Evolutionary conservation across 345 rosid species (phyloP).

Genomic region (Citrus hindsii): DNA sequence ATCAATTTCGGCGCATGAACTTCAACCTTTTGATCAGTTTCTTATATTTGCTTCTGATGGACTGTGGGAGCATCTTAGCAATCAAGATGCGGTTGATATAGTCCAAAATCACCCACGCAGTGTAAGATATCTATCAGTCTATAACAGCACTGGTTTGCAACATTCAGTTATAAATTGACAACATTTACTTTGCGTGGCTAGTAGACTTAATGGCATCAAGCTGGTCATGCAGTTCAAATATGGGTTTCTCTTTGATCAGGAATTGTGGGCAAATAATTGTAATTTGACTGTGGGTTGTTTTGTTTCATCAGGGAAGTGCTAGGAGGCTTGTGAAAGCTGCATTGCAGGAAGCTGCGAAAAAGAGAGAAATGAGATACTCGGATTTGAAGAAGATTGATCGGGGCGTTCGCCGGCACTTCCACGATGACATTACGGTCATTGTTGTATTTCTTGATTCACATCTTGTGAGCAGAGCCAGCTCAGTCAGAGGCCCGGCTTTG

Average conservation of each 20-base stretch:
- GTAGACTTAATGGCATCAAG: background rate
- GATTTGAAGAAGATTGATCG: constrained; percentile 76
- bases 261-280: background rate
- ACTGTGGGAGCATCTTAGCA: constrained; percentile 93
- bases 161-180: background rate
- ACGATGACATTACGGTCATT: constrained; percentile 68
- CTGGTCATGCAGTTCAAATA: background rate
- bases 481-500: constrained; percentile 52
- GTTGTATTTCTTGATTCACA: constrained; percentile 61
- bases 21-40: constrained; percentile 75
- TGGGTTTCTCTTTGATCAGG: background rate
- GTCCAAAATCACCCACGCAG: constrained; percentile 77
- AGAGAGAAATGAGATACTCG: constrained; percentile 73
- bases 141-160: background rate
- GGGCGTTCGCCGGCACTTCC: constrained; percentile 73
- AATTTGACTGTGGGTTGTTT: background rate
- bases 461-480: constrained; percentile 63
- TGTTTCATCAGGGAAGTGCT: constrained; percentile 57
- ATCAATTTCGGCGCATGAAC: constrained; percentile 58
- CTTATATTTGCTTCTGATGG: constrained; percentile 97
- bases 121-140: constrained; percentile 37
- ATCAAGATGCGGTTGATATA: constrained; percentile 88
- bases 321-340: constrained; percentile 66
- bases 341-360: constrained; percentile 45
- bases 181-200: background rate